Evolutionary conservation across 306 rosid genomes (phyloP).

Genomic region (Prunus davidiana): DNA sequence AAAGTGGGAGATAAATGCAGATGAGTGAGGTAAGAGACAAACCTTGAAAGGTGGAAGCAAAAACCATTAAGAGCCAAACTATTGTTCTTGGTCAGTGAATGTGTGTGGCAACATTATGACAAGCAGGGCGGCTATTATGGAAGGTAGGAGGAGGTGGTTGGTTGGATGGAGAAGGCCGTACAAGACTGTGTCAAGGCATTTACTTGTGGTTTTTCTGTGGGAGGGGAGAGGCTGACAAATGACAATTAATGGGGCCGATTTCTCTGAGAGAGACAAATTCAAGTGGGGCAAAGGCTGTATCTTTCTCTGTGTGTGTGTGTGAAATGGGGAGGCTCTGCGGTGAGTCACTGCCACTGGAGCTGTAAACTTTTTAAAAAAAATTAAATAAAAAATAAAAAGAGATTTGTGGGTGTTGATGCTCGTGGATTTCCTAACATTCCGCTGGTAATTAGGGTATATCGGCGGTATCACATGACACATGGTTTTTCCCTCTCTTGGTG

Average conservation of each 20-base stretch:
- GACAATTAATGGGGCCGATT: constrained; percentile 31
- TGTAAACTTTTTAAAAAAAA: too few relatives aligned
- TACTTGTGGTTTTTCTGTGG: constrained; percentile 13
- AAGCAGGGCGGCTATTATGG: constrained; percentile 11
- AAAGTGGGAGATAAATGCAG: constrained; percentile 9
- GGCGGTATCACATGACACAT: constrained; percentile 26
- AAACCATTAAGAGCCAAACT: neutral
- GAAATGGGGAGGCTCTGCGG: neutral
- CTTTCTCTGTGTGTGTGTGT: too few relatives aligned
- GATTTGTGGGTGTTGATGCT: neutral
- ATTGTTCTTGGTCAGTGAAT: constrained; percentile 4
- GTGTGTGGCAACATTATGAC: neutral
- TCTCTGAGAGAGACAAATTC: neutral
- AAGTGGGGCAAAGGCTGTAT: neutral
- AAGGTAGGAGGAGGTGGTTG: neutral
- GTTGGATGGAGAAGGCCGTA: constrained; percentile 36
- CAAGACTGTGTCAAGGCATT: constrained; percentile 33
- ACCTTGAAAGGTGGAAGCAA: constrained; percentile 19
- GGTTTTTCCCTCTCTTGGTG: neutral
- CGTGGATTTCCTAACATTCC: constrained; percentile 3
- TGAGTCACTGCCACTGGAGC: neutral
- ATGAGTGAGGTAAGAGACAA: constrained; percentile 7
- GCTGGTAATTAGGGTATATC: constrained; percentile 13
- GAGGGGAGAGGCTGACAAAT: constrained; percentile 17
- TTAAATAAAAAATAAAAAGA: too few relatives aligned